Base-by-base conservation (phyloP, 2,329 filamentous ascomycete species). In the Claviceps maximensis region DNA sequence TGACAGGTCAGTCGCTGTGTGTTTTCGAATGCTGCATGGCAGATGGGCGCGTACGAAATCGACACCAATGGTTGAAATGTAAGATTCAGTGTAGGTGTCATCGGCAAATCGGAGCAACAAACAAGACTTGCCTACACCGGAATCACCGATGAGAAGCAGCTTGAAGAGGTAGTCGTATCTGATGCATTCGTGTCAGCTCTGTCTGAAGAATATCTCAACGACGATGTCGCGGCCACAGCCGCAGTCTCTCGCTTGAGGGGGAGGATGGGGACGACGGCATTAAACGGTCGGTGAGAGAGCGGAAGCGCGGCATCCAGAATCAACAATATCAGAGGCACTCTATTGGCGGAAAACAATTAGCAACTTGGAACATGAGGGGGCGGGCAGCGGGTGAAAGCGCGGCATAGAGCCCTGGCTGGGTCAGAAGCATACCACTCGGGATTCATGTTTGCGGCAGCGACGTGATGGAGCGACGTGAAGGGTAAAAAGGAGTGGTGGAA, bases 91-190 rank as follows among this genome's bases (percentile, higher is more conserved):
- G 79, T 97, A 98, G 72, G 93, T 97, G 68, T 96, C 90, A 70
- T 96, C 93, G 68, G 93, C 93, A 69, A 98, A 98, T 77, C 93
- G 89, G 69, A 98, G 80, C 63, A 98, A 80, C 76, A 98, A 73
- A 76, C 93, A 98, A 68, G 93, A 98, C 86, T 98, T 98, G 86
- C 93, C 93, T 68, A 98, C 93, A 83, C 93, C 93, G 72, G 93
- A 98, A 73, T 98, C 93, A 74, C 93, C 93, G 83, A 98, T 98
- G 78, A 98, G 91, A 74, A 98, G 88, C 62, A 98, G 89, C 84
- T 98, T 98, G 84, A 98, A 98, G 68, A 98, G 89, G 74, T 98
- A 98, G 73, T 98, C 93, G 87, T 98, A 98, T 93, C 93, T 97
- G 68, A 51, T 52, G 52, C 44, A 50, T 53, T 53, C 21, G 51